Conservation (phyloP, 1,284 basidiomycete species). For the Grifola frondosa region DNA sequence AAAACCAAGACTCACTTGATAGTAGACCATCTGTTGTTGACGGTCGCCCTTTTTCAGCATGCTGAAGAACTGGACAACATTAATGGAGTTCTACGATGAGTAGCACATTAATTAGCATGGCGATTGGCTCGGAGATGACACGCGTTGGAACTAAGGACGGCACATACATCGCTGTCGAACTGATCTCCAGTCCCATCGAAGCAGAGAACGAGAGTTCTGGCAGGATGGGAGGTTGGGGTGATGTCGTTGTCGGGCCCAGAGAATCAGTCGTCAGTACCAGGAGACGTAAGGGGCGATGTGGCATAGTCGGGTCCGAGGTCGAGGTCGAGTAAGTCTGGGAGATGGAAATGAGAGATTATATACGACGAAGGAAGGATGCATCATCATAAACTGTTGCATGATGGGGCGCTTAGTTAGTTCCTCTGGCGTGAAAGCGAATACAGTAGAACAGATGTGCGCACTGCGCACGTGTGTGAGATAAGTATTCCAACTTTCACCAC, state of each 20-base stretch:
- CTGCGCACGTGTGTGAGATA: no score
- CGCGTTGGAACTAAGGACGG: not conserved
- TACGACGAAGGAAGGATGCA: no score
- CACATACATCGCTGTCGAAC: conserved; percentile 51
- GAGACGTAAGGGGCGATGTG: not conserved
- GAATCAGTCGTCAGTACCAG: conserved; percentile 9
- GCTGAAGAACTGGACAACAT: conserved; percentile 58
- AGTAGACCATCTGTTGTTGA: conserved; percentile 57
- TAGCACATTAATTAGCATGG: no score
- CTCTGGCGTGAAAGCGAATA: no score
- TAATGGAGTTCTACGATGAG: conserved; percentile 51
- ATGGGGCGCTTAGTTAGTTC: no score
- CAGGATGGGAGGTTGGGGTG: conserved; percentile 33
- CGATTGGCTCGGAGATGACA: not conserved
- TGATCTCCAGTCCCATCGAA: conserved; percentile 61
- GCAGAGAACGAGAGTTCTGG: conserved; percentile 49
- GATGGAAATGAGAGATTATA: no score
- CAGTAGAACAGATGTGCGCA: no score
- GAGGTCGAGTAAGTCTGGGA: not conserved
- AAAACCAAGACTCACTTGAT: conserved; percentile 44
- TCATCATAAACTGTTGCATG: no score
- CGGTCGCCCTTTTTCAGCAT: conserved; percentile 53
- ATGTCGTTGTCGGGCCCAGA: conserved; percentile 22
- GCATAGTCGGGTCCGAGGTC: not conserved
- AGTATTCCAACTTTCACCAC: no score